Evolutionary conservation across 805 yeast species (phyloP).

Genomic region (Wickerhamomyces silvicola): DNA sequence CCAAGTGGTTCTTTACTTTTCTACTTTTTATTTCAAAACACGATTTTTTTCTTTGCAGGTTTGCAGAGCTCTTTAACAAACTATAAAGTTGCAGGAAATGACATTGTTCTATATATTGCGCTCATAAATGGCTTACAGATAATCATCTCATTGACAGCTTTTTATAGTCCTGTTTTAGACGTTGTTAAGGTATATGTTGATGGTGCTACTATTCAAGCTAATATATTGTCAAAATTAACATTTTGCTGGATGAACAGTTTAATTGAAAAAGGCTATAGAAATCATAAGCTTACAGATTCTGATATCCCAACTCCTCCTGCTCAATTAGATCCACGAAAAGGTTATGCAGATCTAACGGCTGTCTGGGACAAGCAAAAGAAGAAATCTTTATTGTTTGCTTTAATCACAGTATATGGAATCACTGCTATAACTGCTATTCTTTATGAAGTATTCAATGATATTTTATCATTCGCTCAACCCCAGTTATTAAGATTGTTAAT

Average conservation of each 20-base stretch:
- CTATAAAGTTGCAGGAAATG: constrained; percentile 15
- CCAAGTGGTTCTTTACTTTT: constrained; percentile 65
- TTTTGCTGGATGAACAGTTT: constrained; percentile 89
- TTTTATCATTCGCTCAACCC: constrained; percentile 83
- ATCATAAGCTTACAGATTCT: constrained; percentile 40
- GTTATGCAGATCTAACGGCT: constrained; percentile 42
- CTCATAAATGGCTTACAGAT: constrained; percentile 24
- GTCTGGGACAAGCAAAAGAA: constrained; percentile 56
- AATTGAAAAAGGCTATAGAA: constrained; percentile 65
- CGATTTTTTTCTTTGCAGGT: constrained; percentile 40
- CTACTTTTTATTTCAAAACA: constrained; percentile 60
- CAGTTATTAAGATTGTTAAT: constrained; percentile 69
- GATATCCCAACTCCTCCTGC: constrained; percentile 81
- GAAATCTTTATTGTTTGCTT: constrained; percentile 50
- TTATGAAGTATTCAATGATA: constrained; percentile 70
- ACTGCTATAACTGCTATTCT: constrained; percentile 65
- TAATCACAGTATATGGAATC: constrained; percentile 66
- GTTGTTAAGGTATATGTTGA: constrained; percentile 26
- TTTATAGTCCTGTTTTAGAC: constrained; percentile 33
- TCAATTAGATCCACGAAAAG: constrained; percentile 48
- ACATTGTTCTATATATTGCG: constrained; percentile 24
- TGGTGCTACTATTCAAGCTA: constrained; percentile 49
- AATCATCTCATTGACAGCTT: constrained; percentile 27
- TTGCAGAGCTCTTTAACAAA: constrained; percentile 30
- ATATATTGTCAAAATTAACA: constrained; percentile 69